Evolutionary conservation across 352 stramenopile genomes (phyloP).

Genomic region (Phytophthora megakarya): DNA sequence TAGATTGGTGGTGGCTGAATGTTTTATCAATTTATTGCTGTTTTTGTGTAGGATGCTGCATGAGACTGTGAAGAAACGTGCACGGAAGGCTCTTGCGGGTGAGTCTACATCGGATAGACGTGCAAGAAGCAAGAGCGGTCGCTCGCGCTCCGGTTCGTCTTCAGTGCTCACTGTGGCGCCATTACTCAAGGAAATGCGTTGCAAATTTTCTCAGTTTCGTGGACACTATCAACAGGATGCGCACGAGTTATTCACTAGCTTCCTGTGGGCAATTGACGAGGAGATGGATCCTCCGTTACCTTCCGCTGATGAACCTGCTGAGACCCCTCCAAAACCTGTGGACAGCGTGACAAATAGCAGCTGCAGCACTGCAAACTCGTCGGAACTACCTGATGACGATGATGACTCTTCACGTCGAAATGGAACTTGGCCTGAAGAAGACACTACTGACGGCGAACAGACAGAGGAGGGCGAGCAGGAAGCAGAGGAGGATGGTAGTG

Average conservation of each 20-base stretch:
- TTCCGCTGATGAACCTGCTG: constrained; percentile 2
- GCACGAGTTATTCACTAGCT: constrained; percentile 94
- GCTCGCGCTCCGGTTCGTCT: constrained; percentile 32
- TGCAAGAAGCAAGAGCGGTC: constrained; percentile 27
- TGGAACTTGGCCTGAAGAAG: constrained; percentile 27
- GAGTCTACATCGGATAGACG: constrained; percentile 22
- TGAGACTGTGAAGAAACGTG: constrained; percentile 63
- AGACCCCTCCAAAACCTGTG: not conserved
- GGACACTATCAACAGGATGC: constrained; percentile 96
- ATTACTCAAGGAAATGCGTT: constrained; percentile 68
- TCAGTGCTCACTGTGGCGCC: constrained; percentile 63
- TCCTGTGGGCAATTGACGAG: constrained; percentile 91
- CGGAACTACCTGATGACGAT: constrained; percentile 32
- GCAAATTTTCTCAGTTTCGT: constrained; percentile 93
- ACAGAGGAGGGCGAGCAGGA: constrained; percentile 28
- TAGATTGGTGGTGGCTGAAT: not conserved
- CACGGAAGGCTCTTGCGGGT: constrained; percentile 32
- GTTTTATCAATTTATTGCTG: constrained; percentile 4
- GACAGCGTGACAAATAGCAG: constrained; percentile 30
- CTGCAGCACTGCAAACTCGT: constrained; percentile 34
- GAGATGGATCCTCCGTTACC: constrained; percentile 56
- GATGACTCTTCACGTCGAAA: constrained; percentile 28
- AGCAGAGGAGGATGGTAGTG: constrained; percentile 27
- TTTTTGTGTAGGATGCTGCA: constrained; percentile 50
- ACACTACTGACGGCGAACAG: constrained; percentile 25